Evolutionary conservation across 192 early-diverging fungal species (phyloP).

Genomic region (Pilaira anomala): DNA sequence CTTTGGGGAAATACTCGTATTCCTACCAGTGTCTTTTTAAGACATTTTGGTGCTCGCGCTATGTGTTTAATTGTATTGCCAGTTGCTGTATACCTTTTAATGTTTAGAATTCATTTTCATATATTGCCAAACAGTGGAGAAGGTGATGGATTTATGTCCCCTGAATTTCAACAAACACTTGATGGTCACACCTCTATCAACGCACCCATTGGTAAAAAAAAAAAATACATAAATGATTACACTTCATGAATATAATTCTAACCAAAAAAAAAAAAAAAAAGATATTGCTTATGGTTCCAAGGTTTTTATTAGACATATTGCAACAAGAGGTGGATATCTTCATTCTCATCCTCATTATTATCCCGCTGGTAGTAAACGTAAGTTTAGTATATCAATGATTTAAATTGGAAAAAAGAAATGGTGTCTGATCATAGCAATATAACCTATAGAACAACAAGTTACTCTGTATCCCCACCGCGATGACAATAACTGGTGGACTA

Average conservation of each 20-base stretch:
- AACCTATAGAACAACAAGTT: slow-evolving; percentile 69
- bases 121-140: slow-evolving; percentile 78
- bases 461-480: slow-evolving; percentile 83
- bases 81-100: slow-evolving; percentile 73
- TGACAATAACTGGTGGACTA: slow-evolving; percentile 83
- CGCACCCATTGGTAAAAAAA: slow-evolving; percentile 45
- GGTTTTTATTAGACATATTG: slow-evolving; percentile 68
- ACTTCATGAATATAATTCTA: neutral
- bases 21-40: slow-evolving; percentile 26
- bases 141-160: slow-evolving; percentile 95
- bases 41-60: slow-evolving; percentile 84
- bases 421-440: neutral
- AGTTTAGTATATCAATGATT: slow-evolving; percentile 2
- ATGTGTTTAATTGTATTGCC: slow-evolving; percentile 88
- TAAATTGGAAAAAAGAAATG: neutral
- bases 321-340: slow-evolving; percentile 76
- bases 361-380: slow-evolving; percentile 76
- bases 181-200: slow-evolving; percentile 55
- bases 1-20: slow-evolving; percentile 72
- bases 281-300: slow-evolving; percentile 71
- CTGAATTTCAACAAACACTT: slow-evolving; percentile 86
- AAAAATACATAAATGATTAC: neutral
- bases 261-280: slow-evolving; percentile 19
- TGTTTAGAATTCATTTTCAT: slow-evolving; percentile 91
- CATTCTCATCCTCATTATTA: slow-evolving; percentile 75